Evolutionary conservation across 1,284 basidiomycete species (phyloP), one percentile per base, ranked within the genome.

Genomic region (Trametes pubescens): DNA sequence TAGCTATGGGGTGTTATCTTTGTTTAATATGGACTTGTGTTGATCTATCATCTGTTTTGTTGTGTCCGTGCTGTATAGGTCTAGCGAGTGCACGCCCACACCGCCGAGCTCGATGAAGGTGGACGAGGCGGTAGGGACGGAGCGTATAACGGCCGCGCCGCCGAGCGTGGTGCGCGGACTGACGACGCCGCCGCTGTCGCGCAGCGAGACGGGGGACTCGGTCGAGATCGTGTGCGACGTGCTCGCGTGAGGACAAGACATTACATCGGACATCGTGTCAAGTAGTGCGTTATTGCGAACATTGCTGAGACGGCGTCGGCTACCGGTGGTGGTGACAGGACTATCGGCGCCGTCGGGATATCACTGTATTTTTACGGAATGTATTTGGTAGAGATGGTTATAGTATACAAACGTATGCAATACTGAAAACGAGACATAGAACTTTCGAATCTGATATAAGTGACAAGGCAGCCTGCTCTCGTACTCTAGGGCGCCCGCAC

Each of bases 211-310:
- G 53, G 66, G 56, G 22, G 70, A 71, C 18, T 66, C 66, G 18
- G 65, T 71, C 21, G 66, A 69, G 57, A 68, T 71, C 58, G 60
- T 69, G 22, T 66, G 70, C 11, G 70, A 69, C 44, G 66, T 69
- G 7, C 53, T 65, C 22, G 63, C 57, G 34, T 62, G 56, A 57
- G 40, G 40, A 16, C 18, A 2, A 16, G 14, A 16, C 40, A 16
- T 4, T 13, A 8, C 14, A 43, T 16, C 18, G 40, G 18, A n/a
- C 14, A 8, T 13, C 14, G n/a, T 14, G 14, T 43, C 4, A 16
- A 16, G 6, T 16, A n/a, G 14, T 16, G 18, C 18, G 18, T 43
- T 18, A 13, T 16, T 38, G 37, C 2, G 37, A n/a, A 8, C 40
- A 16, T n/a, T 43, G 40, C 18, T 13, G 37, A 38, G 11, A 10